phyloP scores from a whole-genome alignment of 202 grass and related monocot species.

The Elaeis oleifera region DNA sequence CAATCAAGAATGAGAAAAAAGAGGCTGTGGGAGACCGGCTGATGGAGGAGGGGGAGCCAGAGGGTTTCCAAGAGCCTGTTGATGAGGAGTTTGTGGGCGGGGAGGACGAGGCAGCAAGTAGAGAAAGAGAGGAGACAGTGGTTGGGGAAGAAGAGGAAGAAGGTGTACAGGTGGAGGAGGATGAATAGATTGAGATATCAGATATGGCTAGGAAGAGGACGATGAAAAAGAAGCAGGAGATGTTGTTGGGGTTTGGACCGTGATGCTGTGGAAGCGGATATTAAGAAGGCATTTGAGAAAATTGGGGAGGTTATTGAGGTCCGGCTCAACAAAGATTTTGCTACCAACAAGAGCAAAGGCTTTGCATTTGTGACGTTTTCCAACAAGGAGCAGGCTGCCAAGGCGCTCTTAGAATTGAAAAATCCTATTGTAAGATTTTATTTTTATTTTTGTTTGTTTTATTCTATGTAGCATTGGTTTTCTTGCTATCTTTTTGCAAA shows the following conservation, averaged over 20 bases:
- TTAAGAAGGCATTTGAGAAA: conserved; percentile 43
- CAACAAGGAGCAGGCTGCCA: conserved; percentile 45
- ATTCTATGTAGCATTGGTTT: too few relatives aligned
- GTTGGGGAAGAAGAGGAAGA: conserved; percentile 14
- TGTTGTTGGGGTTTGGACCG: conserved; percentile 61
- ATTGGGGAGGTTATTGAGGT: conserved; percentile 51
- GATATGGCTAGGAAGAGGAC: conserved; percentile 40
- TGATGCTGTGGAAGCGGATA: conserved; percentile 46
- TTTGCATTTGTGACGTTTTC: conserved; percentile 71
- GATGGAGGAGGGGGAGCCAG: not conserved
- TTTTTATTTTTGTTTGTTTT: conserved; percentile 6
- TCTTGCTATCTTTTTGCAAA: too few relatives aligned
- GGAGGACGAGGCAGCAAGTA: conserved; percentile 11
- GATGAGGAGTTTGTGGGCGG: conserved; percentile 20
- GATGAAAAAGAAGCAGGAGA: conserved; percentile 58
- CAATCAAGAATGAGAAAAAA: conserved; percentile 9
- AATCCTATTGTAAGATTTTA: conserved; percentile 40
- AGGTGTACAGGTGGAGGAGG: conserved; percentile 6
- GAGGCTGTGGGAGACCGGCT: not conserved
- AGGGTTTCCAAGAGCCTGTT: conserved; percentile 11
- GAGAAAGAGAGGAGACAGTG: conserved; percentile 6
- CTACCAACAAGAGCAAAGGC: conserved; percentile 56
- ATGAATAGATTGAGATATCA: conserved; percentile 33
- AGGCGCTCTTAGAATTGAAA: conserved; percentile 50
- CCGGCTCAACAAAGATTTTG: conserved; percentile 54